Evolutionary conservation across 1,284 basidiomycete genomes (phyloP), one percentile per base, ranked within the genome.

Genomic region (Ceratobasidium sp.): DNA sequence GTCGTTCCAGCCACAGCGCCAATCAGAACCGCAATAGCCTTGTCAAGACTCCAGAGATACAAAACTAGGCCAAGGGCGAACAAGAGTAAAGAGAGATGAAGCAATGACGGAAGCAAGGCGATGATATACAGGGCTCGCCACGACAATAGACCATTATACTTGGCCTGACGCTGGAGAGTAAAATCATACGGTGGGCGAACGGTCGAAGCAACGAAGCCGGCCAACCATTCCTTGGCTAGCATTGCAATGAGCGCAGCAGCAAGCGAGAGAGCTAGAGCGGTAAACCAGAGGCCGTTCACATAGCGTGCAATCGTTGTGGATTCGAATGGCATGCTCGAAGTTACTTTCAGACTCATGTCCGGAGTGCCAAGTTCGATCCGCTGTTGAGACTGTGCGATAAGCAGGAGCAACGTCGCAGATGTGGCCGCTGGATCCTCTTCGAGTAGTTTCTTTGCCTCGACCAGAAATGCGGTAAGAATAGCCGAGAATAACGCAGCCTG

Each of bases 211-310:
- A 61, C 28, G 46, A 71, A 78, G 1, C 20, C 55, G 23, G 26
- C 42, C 13, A 78, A 56, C 77, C 77, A 78, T 64, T 72, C 67
- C 39, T 78, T 78, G 4, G 69, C 77, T 7, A 78, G n/a, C 68
- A 78, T 72, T 12, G 63, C 58, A 23, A 78, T 42, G 9, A 78
- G 28, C 23, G 77, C 67, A n/a, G 60, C 58, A 23, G 44, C 58
- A 28, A 78, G 53, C n/a, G 68, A 71, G 13, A 78, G 77, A 42
- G 60, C 69, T 2, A 78, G 70, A 28, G 77, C 53, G 12, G 51
- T 55, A 46, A 72, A 78, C 77, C 77, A 78, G 15, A 78, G 51
- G 20, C 69, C 58, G 40, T 78, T 78, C 7, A 78, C 46, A 42
- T 44, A 61, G 20, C 55, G 69, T 9, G 77, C 69, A 5, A 20